Evolutionary conservation across 2,329 filamentous ascomycete species (phyloP).

Genomic region (Elsinoe necatrix): DNA sequence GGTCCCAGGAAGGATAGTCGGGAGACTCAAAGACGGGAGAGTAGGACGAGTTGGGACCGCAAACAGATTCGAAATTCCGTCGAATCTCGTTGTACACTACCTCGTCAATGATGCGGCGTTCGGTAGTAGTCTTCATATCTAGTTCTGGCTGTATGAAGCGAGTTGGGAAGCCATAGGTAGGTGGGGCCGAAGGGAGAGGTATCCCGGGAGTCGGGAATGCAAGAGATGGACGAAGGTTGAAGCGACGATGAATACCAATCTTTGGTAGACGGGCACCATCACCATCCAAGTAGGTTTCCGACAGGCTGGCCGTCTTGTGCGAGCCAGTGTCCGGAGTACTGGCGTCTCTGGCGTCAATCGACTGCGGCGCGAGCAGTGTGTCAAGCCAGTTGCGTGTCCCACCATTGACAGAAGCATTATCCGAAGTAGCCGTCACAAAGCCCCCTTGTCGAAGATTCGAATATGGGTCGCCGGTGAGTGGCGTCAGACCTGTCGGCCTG

Average conservation of each 20-base stretch:
- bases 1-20: constrained; percentile 21
- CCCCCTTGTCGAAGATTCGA: constrained; percentile 13
- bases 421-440: constrained; percentile 12
- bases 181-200: neutral
- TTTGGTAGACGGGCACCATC: constrained; percentile 22
- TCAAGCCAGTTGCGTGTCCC: constrained; percentile 16
- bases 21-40: constrained; percentile 19
- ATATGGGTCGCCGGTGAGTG: constrained; percentile 12
- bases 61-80: constrained; percentile 17
- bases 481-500: constrained; percentile 1
- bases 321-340: constrained; percentile 10
- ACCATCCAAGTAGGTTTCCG: constrained; percentile 24
- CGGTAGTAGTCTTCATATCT: neutral
- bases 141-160: constrained; percentile 14
- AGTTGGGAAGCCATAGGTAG: constrained; percentile 15
- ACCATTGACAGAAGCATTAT: constrained; percentile 11
- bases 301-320: constrained; percentile 15
- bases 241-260: constrained; percentile 13
- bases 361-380: constrained; percentile 9
- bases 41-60: constrained; percentile 11
- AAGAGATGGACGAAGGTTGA: constrained; percentile 13
- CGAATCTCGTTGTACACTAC: constrained; percentile 19
- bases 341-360: constrained; percentile 9
- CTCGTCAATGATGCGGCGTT: constrained; percentile 15
- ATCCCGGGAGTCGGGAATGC: neutral